Base-by-base conservation (phyloP, 768 basidiomycete species). In the Dacryopinax spathularia region DNA sequence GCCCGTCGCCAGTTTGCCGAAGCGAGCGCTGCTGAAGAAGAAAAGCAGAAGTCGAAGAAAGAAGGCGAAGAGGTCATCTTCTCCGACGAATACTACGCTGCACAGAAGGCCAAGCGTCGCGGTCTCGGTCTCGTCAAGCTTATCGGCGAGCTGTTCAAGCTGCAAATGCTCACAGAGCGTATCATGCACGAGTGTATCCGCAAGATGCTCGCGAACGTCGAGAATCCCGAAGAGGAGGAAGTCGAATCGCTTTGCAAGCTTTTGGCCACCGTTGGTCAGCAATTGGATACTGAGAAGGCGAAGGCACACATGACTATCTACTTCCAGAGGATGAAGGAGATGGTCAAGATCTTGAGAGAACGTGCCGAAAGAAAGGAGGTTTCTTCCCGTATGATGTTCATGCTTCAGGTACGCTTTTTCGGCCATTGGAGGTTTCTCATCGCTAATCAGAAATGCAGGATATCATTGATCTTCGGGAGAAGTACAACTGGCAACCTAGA, bases 161-260 rank as follows among this genome's bases (percentile, higher is more conserved):
- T 99, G n/a, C 89, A 91, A 76, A 96, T 97, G 92, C 79, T 98
- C 62, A 93, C 92, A 59, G 91, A 93, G 77, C 87, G 91, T 68
- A 95, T 98, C 77, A 99, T 98, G 90, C 89, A 93, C 78, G 89
- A 92, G 75, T 99, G 95, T 79, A 86, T 97, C 72, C 91, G 92
- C 82, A 93, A 95, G 77, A 82, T 97, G 13, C 79, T 98, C 13
- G 83, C 87, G 62, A 97, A 99, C 72, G 87, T 95, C 64, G 86
- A 91, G 68, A 89, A 91, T 70, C 96, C 93, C 0, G 93, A 97
- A 71, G 95, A 98, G 76, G 95, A 97, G 77, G 94, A 96, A 71
- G 89, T 99, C 67, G 95, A 98, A 80, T 90, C 87, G 56, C 81
- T 96, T 63, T 97, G 93, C 81, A 92, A 91, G 73, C 81, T 98